Evolutionary conservation across 768 basidiomycete species (phyloP).

Genomic region (Wakefieldia striispora): DNA sequence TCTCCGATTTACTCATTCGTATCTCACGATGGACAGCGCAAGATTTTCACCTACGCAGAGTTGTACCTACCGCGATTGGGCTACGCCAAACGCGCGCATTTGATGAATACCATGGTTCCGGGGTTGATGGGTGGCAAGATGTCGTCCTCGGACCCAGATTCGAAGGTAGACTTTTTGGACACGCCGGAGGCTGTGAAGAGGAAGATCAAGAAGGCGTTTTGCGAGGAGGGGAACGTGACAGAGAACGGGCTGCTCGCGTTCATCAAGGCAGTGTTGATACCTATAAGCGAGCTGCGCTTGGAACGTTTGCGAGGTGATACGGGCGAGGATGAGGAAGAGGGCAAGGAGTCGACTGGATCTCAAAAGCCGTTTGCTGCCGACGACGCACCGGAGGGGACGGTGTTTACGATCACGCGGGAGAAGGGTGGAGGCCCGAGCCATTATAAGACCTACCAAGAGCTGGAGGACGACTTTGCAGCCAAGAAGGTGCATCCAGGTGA

Average conservation of each 20-base stretch:
- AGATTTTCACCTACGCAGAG: constrained; percentile 98
- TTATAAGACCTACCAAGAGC: constrained; percentile 60
- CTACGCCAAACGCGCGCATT: constrained; percentile 90
- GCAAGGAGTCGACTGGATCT: constrained; percentile 46
- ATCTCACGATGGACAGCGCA: constrained; percentile 57
- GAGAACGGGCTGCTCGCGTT: constrained; percentile 91
- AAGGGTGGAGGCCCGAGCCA: constrained; percentile 75
- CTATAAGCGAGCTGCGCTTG: constrained; percentile 72
- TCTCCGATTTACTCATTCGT: background rate
- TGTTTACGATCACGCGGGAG: constrained; percentile 77
- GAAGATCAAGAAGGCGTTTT: constrained; percentile 92
- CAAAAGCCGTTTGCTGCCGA: constrained; percentile 63
- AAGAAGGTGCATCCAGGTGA: constrained; percentile 87
- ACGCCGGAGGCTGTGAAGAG: constrained; percentile 75
- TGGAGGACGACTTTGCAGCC: constrained; percentile 72
- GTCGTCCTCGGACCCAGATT: constrained; percentile 97
- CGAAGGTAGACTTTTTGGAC: constrained; percentile 98
- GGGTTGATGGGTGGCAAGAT: constrained; percentile 95
- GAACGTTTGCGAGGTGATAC: constrained; percentile 51
- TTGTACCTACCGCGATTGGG: constrained; percentile 92
- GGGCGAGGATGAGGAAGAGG: constrained; percentile 38
- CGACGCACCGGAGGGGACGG: constrained; percentile 75
- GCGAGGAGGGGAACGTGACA: constrained; percentile 85
- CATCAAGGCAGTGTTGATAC: constrained; percentile 83
- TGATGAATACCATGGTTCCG: constrained; percentile 99